These are phyloP conservation scores for Nitzschia sp. DNA, from an alignment of 108 stramenopile species.

Conservation along the genomic window DNA sequence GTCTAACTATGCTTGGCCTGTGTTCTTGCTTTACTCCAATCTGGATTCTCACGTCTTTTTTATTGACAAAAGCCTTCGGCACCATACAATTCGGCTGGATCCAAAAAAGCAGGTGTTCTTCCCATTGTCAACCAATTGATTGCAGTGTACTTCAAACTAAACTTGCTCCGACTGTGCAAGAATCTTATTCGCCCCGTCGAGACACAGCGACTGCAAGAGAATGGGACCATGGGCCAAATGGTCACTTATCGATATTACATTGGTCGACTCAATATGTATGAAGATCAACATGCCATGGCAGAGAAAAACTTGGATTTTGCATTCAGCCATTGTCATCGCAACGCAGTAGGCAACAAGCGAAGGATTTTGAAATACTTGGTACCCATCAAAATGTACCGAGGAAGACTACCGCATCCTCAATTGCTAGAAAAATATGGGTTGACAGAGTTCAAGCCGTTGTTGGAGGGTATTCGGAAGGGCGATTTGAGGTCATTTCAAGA, in stretches of 20 bases:
- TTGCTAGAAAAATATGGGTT: slow-evolving; percentile 87
- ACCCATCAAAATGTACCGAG: slow-evolving; percentile 88
- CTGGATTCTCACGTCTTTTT: not conserved
- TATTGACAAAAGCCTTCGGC: slow-evolving; percentile 14
- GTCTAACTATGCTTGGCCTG: not conserved
- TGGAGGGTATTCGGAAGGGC: slow-evolving; percentile 77
- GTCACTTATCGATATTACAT: slow-evolving; percentile 92
- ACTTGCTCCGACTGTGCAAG: slow-evolving; percentile 89
- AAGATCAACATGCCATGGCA: slow-evolving; percentile 90
- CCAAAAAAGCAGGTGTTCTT: slow-evolving; percentile 83
- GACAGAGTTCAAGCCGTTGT: slow-evolving; percentile 71
- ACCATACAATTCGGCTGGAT: slow-evolving; percentile 49
- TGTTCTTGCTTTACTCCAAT: not conserved
- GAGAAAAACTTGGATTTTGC: slow-evolving; percentile 87
- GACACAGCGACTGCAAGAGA: slow-evolving; percentile 62
- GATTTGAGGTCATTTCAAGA: slow-evolving; percentile 88
- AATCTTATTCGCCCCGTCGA: slow-evolving; percentile 86
- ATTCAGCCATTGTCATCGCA: slow-evolving; percentile 76
- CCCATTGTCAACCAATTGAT: slow-evolving; percentile 89
- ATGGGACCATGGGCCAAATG: slow-evolving; percentile 80
- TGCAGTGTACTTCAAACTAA: slow-evolving; percentile 91
- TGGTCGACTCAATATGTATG: slow-evolving; percentile 90
- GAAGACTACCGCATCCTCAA: slow-evolving; percentile 67
- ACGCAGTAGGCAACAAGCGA: slow-evolving; percentile 70
- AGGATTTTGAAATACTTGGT: slow-evolving; percentile 87